Evolutionary conservation across 257 asterid genomes (phyloP), one percentile per base, ranked within the genome.

Genomic region (Jasminum sambac): DNA sequence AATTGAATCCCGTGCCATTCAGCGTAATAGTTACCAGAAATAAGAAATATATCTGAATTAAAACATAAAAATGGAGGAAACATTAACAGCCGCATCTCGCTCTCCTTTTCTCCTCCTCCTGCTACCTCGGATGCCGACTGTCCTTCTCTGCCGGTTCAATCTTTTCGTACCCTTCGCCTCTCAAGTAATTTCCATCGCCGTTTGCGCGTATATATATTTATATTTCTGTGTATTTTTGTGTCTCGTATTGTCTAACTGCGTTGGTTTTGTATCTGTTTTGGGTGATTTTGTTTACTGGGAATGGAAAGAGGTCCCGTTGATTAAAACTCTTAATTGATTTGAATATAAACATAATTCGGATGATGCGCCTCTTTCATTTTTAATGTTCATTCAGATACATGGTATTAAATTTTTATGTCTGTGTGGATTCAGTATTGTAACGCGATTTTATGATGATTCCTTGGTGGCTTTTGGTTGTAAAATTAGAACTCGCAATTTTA

Each of bases 111-210:
- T 43, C n/a, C n/a, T 43, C n/a, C 50, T 43, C 1, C 50, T 43
- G 62, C 34, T 55, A 14, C 62, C 62, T 55, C 8, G 62, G 36
- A 55, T 30, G 59, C 12, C 59, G 59, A 17, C 62, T 23, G 13
- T 19, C 62, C n/a, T 55, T 21, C n/a, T 13, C 34, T 14, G 36
- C 62, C 34, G 36, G 34, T 55, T 19, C 34, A 19, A 55, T 14
- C 34, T 55, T 55, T 55, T 23, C 62, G 55, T 13, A 17, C 68
- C 72, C 72, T 68, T 69, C 58, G 64, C 72, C 71, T 72, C 30
- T 63, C 76, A 19, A 26, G 84, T 75, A 64, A 68, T 13, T 13
- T 34, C 38, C 21, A 1, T 12, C 69, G 38, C 21, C 48, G 19
- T 69, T 52, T 65, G 64, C 40, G 30, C 36, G 19, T 17, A 13